Evolutionary conservation across 2,329 filamentous ascomycete genomes (phyloP).

Genomic region (Alternaria viburni): DNA sequence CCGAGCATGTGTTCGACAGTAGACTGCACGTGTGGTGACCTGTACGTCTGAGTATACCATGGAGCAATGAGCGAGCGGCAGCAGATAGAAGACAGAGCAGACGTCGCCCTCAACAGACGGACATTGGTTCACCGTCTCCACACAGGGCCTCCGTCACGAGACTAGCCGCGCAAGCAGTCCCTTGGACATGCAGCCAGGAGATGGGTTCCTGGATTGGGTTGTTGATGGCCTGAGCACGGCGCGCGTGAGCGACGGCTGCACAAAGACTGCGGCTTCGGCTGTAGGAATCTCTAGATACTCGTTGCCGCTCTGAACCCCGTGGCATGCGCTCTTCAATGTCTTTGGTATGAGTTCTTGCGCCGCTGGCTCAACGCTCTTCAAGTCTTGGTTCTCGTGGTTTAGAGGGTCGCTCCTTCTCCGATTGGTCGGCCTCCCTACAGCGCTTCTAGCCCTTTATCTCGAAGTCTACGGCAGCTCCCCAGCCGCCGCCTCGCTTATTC

Average conservation of each 20-base stretch:
- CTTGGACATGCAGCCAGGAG: slow-evolving; percentile 21
- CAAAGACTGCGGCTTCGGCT: slow-evolving; percentile 23
- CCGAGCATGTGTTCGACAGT: neutral
- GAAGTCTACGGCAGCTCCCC: slow-evolving; percentile 39
- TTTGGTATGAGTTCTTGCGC: slow-evolving; percentile 43
- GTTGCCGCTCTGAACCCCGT: slow-evolving; percentile 16
- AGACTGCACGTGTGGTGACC: slow-evolving; percentile 3
- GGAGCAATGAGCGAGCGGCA: neutral
- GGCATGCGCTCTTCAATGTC: slow-evolving; percentile 37
- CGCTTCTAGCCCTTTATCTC: slow-evolving; percentile 38
- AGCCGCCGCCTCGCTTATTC: slow-evolving; percentile 39
- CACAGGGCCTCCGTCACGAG: slow-evolving; percentile 1
- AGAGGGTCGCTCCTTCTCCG: slow-evolving; percentile 31
- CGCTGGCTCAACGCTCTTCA: slow-evolving; percentile 35
- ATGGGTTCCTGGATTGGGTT: slow-evolving; percentile 16
- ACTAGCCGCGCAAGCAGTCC: slow-evolving; percentile 28
- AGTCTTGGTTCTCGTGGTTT: slow-evolving; percentile 39
- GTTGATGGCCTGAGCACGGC: slow-evolving; percentile 22
- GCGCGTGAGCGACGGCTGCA: slow-evolving; percentile 21
- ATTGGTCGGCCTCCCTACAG: slow-evolving; percentile 35
- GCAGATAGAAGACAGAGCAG: neutral
- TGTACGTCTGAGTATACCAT: neutral
- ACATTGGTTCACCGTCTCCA: neutral
- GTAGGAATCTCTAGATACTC: slow-evolving; percentile 11
- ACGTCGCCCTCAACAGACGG: neutral